Percentiles rank a stretch among this genome's conserved stretches.
Conservation (phyloP, 768 basidiomycete genomes). For the Hypsizygus marmoreus region DNA sequence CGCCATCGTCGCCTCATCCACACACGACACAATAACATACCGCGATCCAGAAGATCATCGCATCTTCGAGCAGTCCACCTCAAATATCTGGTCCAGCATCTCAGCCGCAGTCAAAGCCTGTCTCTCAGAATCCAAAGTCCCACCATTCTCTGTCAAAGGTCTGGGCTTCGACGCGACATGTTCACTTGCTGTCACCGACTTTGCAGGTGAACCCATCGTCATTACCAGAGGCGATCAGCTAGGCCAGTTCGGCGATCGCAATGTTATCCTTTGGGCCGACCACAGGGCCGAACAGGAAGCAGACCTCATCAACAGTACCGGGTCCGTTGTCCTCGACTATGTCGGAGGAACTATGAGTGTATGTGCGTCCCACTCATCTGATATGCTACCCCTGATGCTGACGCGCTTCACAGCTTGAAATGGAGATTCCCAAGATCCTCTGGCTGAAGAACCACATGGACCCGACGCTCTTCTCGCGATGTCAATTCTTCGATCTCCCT, state of each 20-base stretch:
- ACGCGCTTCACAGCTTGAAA: conserved; percentile 68
- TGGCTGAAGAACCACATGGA: conserved; percentile 95
- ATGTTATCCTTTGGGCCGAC: conserved; percentile 96
- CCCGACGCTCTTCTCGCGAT: conserved; percentile 63
- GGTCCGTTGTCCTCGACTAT: conserved; percentile 86
- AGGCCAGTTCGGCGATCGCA: conserved; percentile 71
- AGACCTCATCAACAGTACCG: conserved; percentile 82
- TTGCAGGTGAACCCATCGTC: conserved; percentile 68
- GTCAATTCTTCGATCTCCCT: conserved; percentile 91
- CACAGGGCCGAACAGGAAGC: conserved; percentile 94
- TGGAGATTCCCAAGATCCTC: conserved; percentile 97
- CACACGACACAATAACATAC: conserved; percentile 82
- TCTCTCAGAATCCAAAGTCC: conserved; percentile 55
- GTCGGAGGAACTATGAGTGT: conserved; percentile 97
- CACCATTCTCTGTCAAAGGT: conserved; percentile 72
- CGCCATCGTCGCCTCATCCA: conserved; percentile 73
- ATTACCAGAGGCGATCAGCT: conserved; percentile 71
- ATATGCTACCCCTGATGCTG: neutral
- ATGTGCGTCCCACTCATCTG: conserved; percentile 23
- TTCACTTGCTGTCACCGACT: conserved; percentile 84
- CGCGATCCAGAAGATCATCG: conserved; percentile 82
- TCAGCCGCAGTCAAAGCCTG: conserved; percentile 63
- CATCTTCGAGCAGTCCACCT: conserved; percentile 96
- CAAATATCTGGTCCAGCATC: conserved; percentile 82
- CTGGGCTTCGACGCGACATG: conserved; percentile 97